Conservation (phyloP, 192 early-diverging fungal genomes). For the Entomortierella beljakovae region DNA sequence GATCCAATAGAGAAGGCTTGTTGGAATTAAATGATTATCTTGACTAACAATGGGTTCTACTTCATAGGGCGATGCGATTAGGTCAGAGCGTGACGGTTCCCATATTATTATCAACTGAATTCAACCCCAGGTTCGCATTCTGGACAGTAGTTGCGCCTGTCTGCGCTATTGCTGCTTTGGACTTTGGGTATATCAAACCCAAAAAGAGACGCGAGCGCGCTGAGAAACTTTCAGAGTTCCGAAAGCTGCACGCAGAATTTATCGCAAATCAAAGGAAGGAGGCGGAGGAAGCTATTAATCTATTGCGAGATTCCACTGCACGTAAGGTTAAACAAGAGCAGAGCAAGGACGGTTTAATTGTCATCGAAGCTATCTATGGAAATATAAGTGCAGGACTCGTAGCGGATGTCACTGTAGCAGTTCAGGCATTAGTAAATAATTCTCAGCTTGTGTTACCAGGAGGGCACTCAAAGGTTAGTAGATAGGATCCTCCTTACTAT, state of each 20-base stretch:
- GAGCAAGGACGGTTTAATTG: constrained; percentile 78
- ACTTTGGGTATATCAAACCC: constrained; percentile 72
- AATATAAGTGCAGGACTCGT: constrained; percentile 65
- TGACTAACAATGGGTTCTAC: not conserved
- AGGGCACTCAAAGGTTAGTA: constrained; percentile 85
- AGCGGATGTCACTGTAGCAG: constrained; percentile 90
- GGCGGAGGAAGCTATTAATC: constrained; percentile 78
- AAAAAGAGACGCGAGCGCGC: constrained; percentile 62
- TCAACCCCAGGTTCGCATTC: constrained; percentile 63
- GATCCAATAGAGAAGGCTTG: not conserved
- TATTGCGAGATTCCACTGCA: constrained; percentile 76
- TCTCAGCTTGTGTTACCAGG: constrained; percentile 91
- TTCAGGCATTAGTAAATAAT: constrained; percentile 86
- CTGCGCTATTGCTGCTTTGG: constrained; percentile 59
- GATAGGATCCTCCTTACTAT: not conserved
- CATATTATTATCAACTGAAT: constrained; percentile 68
- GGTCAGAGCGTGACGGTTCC: constrained; percentile 79
- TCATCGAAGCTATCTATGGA: constrained; percentile 91
- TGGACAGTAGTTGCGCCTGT: constrained; percentile 67
- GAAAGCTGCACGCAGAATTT: constrained; percentile 72
- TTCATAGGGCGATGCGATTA: constrained; percentile 65
- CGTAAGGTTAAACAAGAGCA: constrained; percentile 78
- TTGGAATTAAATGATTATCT: not conserved
- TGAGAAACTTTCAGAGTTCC: constrained; percentile 59
- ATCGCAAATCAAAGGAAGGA: constrained; percentile 75